phyloP scores from a whole-genome alignment of 106 monocot species.

The Dactylorhiza incarnata region DNA sequence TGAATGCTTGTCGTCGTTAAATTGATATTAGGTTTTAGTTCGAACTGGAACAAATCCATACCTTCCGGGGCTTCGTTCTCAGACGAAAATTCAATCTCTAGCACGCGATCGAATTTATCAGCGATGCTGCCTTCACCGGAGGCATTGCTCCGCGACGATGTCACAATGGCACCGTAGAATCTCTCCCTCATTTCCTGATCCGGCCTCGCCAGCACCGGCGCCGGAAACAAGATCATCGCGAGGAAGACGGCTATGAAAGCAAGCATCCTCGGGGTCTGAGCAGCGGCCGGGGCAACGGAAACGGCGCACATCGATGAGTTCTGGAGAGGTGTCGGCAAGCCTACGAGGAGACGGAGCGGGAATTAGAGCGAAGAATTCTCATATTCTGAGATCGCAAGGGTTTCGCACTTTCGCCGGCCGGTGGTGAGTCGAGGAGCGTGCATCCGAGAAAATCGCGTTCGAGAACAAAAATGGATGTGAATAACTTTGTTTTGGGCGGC shows the following conservation, averaged over 20 bases:
- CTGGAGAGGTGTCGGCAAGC: not conserved
- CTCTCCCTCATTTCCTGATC: slow-evolving; percentile 85
- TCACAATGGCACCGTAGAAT: slow-evolving; percentile 67
- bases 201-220: slow-evolving; percentile 34
- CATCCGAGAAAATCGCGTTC: no score
- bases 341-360: not conserved
- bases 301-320: not conserved
- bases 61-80: slow-evolving; percentile 67
- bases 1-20: not conserved
- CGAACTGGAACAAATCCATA: slow-evolving; percentile 6
- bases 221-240: slow-evolving; percentile 7
- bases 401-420: not conserved
- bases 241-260: slow-evolving; percentile 1
- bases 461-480: no score
- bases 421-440: no score
- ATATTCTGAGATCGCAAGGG: not conserved
- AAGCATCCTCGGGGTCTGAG: not conserved
- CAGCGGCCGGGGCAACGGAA: not conserved
- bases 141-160: slow-evolving; percentile 9
- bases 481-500: no score
- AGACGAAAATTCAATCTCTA: slow-evolving; percentile 90
- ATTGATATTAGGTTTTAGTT: not conserved
- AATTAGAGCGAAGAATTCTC: not conserved
- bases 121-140: slow-evolving; percentile 74
- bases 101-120: slow-evolving; percentile 87